Evolutionary conservation across 176 grass and related monocot genomes (phyloP).

Genomic region (Metroxylon sagu): DNA sequence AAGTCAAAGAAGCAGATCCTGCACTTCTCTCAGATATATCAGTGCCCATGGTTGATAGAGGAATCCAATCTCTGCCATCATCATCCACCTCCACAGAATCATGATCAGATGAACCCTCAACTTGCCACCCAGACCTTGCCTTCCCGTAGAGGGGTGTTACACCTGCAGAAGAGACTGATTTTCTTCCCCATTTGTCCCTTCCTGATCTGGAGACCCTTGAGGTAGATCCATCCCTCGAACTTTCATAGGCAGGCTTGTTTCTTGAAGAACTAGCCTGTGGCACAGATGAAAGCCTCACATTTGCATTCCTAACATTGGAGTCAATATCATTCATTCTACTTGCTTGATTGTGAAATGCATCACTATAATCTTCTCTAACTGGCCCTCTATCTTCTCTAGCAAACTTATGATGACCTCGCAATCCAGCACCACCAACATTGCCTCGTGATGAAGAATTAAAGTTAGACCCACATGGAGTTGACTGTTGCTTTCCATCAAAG

Average conservation of each 20-base stretch:
- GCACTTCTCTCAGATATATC: constrained; percentile 47
- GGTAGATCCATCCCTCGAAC: constrained; percentile 43
- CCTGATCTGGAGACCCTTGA: constrained; percentile 36
- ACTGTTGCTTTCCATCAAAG: constrained; percentile 37
- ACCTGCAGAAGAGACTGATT: constrained; percentile 27
- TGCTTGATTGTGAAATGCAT: constrained; percentile 46
- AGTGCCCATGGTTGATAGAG: constrained; percentile 32
- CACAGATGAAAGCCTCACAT: constrained; percentile 19
- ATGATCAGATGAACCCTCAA: constrained; percentile 38
- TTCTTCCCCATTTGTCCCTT: constrained; percentile 69
- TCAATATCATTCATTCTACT: constrained; percentile 31
- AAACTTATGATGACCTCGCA: constrained; percentile 36
- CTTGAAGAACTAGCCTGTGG: constrained; percentile 41
- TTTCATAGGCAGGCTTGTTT: constrained; percentile 33
- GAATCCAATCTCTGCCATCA: constrained; percentile 26
- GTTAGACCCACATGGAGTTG: constrained; percentile 22
- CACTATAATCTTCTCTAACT: constrained; percentile 35
- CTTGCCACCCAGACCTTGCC: constrained; percentile 47
- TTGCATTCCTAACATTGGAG: constrained; percentile 25
- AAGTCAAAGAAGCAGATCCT: constrained; percentile 11
- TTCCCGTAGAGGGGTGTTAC: constrained; percentile 19
- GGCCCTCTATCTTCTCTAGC: constrained; percentile 24
- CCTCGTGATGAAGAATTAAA: constrained; percentile 8
- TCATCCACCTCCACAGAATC: constrained; percentile 36
- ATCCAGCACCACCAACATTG: constrained; percentile 2